Base-by-base conservation (phyloP, 129 eudicot species). In the Lonicera japonica region DNA sequence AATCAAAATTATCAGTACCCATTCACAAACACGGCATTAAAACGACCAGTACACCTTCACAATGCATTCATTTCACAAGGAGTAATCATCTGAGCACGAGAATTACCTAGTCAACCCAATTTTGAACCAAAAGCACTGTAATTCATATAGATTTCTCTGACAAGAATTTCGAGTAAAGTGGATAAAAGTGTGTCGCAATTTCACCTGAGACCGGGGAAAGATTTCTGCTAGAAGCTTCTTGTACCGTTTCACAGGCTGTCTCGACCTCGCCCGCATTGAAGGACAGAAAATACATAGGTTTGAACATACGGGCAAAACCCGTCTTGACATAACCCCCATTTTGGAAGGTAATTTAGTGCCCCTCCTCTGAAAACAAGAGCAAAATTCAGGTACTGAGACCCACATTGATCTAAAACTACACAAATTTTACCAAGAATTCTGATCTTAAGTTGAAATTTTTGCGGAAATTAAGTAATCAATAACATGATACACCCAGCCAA, bases 271-370 rank as follows among this genome's bases (percentile, higher is more conserved):
- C 54, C 95, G 75, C 79, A 87, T 29, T 3, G 95, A 80, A n/a
- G 95, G 95, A 18, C 95, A 87, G 78, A 78, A 87, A 54, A 83
- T 70, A 59, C 95, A 87, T 60, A 87, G 64, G 75, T 77, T 83
- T 29, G 90, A 76, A 68, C 95, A 87, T 25, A 61, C 95, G 19
- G 95, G 95, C 24, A 87, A 51, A 64, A 87, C 95, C 74, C 83
- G 79, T 39, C 95, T 83, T 50, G 95, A 87, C 81, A 87, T 83
- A 77, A 83, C 90, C 75, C 95, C 95, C 95, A 87, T 87, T 67
- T 58, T 70, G 11, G 21, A 13, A 25, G 16, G 45, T 15, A 56
- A 46, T 29, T 58, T 60, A 22, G 25, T 53, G 47, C 60, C 58
- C 57, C 65, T 64, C 64, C 60, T 57, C 70, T 72, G 75, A 39